Evolutionary conservation across 2,329 filamentous ascomycete species (phyloP).

Genomic region (Cordyceps tenuipes): DNA sequence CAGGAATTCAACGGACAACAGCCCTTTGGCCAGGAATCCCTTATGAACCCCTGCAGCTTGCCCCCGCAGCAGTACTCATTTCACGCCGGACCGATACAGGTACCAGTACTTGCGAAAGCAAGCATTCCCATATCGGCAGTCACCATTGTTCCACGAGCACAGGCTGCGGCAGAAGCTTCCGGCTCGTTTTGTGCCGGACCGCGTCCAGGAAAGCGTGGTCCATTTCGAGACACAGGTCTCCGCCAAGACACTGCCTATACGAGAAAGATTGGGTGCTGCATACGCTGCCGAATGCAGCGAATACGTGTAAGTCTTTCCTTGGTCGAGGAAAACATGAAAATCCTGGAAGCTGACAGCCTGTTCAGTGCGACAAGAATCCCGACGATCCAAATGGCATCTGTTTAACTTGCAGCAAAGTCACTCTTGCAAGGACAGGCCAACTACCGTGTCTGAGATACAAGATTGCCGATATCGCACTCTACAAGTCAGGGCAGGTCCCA

Average conservation of each 20-base stretch:
- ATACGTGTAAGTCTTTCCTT: conserved; percentile 37
- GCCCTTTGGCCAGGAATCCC: background rate
- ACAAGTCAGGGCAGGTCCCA: conserved; percentile 50
- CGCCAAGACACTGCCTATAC: conserved; percentile 49
- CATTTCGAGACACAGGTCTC: conserved; percentile 44
- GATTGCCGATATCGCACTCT: conserved; percentile 49
- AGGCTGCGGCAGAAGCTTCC: background rate
- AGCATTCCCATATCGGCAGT: background rate
- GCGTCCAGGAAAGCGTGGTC: conserved; percentile 34
- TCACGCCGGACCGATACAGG: background rate
- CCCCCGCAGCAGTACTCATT: background rate
- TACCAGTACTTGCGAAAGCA: background rate
- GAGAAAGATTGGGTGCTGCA: conserved; percentile 49
- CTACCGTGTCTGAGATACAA: conserved; percentile 54
- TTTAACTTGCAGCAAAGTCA: conserved; percentile 44
- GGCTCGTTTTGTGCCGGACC: background rate
- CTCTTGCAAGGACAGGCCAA: conserved; percentile 41
- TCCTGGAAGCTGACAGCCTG: background rate
- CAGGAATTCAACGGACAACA: conserved; percentile 1
- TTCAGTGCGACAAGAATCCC: conserved; percentile 45
- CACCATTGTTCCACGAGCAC: background rate
- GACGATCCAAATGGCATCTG: conserved; percentile 40
- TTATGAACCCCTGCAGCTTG: background rate
- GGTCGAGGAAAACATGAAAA: background rate
- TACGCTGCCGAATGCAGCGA: conserved; percentile 53